Conservation (phyloP, 768 basidiomycete species). For the Chalciporus pseudorubinellus region DNA sequence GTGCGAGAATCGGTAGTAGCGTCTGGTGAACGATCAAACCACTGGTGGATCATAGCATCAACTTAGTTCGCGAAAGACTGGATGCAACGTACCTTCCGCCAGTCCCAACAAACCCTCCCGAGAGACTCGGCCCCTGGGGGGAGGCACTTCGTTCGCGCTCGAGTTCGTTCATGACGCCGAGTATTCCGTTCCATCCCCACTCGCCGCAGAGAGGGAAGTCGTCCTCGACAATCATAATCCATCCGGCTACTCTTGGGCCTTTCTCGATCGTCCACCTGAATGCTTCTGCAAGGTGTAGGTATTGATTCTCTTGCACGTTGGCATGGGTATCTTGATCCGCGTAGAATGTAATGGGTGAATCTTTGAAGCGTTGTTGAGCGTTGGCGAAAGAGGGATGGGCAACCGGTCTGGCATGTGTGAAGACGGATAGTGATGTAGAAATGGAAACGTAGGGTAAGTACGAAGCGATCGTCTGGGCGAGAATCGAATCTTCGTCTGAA, state of each 20-base stretch:
- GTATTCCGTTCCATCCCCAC: slow-evolving; percentile 35
- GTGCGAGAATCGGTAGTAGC: slow-evolving; percentile 34
- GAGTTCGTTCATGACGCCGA: slow-evolving; percentile 33
- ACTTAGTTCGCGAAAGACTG: background rate
- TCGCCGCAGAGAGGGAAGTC: slow-evolving; percentile 43
- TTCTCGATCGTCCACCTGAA: slow-evolving; percentile 35
- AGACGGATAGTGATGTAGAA: slow-evolving; percentile 35
- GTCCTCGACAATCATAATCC: slow-evolving; percentile 45
- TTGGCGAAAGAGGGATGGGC: slow-evolving; percentile 33
- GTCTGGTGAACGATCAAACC: slow-evolving; percentile 41
- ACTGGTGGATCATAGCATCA: slow-evolving; percentile 19
- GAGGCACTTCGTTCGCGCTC: slow-evolving; percentile 17
- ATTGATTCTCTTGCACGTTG: slow-evolving; percentile 30
- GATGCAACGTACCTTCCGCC: slow-evolving; percentile 36
- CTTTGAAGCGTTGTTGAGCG: slow-evolving; percentile 24
- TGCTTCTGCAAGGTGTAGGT: slow-evolving; percentile 42
- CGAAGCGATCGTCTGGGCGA: slow-evolving; percentile 37
- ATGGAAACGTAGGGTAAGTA: slow-evolving; percentile 35
- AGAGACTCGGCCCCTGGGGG: slow-evolving; percentile 18
- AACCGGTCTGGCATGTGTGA: slow-evolving; percentile 32
- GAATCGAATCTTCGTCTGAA: slow-evolving; percentile 22
- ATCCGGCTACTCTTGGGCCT: slow-evolving; percentile 29
- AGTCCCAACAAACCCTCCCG: slow-evolving; percentile 41
- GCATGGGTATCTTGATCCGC: slow-evolving; percentile 31
- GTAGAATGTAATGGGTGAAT: slow-evolving; percentile 22